phyloP scores from a whole-genome alignment of 2,329 filamentous ascomycete genomes.

The Alternaria postmessia region DNA sequence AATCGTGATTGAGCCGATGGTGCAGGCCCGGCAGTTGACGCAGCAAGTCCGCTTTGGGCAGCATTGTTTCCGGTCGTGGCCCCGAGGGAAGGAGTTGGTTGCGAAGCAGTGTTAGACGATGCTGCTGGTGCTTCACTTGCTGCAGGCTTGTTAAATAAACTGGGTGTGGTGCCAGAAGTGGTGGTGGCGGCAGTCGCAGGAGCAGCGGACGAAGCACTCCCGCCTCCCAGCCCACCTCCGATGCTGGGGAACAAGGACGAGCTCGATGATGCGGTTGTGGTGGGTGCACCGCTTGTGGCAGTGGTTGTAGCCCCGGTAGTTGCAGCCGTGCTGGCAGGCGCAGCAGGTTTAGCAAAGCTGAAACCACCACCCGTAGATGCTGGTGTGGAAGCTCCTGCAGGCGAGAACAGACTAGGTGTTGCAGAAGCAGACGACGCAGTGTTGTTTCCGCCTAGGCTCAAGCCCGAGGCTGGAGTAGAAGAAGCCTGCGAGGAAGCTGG shows the following conservation, averaged over 20 bases:
- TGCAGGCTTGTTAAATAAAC: constrained; percentile 34
- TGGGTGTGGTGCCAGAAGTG: constrained; percentile 20
- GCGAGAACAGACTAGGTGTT: constrained; percentile 32
- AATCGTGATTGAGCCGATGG: constrained; percentile 84
- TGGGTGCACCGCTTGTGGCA: constrained; percentile 23
- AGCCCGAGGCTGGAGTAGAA: constrained; percentile 20
- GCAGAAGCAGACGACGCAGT: constrained; percentile 33
- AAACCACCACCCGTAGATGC: constrained; percentile 25
- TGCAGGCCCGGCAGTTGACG: constrained; percentile 80
- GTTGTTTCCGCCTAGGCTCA: constrained; percentile 35
- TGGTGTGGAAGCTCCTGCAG: constrained; percentile 21
- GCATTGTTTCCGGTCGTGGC: constrained; percentile 33
- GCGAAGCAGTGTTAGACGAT: constrained; percentile 37
- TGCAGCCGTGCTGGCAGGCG: constrained; percentile 29
- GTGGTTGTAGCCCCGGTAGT: constrained; percentile 29
- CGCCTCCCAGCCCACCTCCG: constrained; percentile 27
- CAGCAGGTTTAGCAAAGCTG: constrained; percentile 24
- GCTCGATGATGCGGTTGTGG: constrained; percentile 27
- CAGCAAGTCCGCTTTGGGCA: constrained; percentile 61
- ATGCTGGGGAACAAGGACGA: constrained; percentile 31
- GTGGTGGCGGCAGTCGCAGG: constrained; percentile 23
- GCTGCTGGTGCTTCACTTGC: constrained; percentile 27
- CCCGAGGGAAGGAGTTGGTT: constrained; percentile 25
- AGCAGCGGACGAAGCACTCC: constrained; percentile 30
- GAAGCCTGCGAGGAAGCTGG: constrained; percentile 33